Evolutionary conservation across 148 eudicot genomes (phyloP).

Genomic region (Diospyros lotus): DNA sequence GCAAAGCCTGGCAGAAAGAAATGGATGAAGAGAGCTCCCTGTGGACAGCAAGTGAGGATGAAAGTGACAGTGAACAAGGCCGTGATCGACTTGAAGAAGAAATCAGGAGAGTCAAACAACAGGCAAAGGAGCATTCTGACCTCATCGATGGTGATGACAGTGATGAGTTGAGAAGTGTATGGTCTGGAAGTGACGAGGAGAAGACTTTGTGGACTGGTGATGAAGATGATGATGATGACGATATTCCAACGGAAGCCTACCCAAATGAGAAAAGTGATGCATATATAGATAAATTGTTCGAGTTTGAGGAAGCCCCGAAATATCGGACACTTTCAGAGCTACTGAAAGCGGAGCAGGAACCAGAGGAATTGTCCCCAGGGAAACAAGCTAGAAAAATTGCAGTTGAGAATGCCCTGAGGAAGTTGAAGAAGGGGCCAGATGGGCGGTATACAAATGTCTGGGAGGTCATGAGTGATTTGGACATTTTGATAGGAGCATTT

Average conservation of each 20-base stretch:
- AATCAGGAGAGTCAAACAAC: constrained; percentile 68
- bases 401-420: constrained; percentile 87
- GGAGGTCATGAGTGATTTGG: constrained; percentile 96
- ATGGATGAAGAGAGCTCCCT: constrained; percentile 65
- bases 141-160: constrained; percentile 90
- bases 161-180: constrained; percentile 74
- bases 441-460: constrained; percentile 88
- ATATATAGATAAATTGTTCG: constrained; percentile 79
- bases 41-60: constrained; percentile 96
- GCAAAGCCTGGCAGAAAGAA: constrained; percentile 79
- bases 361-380: constrained; percentile 88
- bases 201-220: constrained; percentile 88
- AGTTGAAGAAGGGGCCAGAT: constrained; percentile 93
- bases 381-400: constrained; percentile 90
- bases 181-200: constrained; percentile 95
- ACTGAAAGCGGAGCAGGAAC: constrained; percentile 71
- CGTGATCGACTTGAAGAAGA: constrained; percentile 55
- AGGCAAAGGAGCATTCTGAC: constrained; percentile 72
- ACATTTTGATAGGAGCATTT: constrained; percentile 85
- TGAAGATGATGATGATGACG: constrained; percentile 82
- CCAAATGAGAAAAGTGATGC: constrained; percentile 87
- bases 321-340: constrained; percentile 67
- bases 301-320: constrained; percentile 82
- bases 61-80: constrained; percentile 48
- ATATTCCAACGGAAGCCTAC: constrained; percentile 79